A percentile compares a stretch with the other conserved stretches of the same genome.
Conservation (phyloP, 148 eudicot genomes). For the Chenopodium suecicum region DNA sequence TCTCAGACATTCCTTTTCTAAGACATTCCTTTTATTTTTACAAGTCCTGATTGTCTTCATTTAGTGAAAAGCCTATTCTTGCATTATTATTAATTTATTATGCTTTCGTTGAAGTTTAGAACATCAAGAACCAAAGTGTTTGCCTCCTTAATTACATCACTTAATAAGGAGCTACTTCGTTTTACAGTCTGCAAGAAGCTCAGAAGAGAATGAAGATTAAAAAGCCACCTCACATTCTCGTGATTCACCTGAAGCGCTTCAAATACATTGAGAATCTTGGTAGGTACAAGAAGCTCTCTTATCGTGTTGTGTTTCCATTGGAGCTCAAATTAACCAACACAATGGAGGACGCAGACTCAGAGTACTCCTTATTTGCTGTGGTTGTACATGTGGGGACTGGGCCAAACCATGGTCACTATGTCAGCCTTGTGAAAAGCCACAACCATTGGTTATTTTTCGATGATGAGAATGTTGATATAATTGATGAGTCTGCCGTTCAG, state of each 20-base stretch:
- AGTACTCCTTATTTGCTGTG: slow-evolving; percentile 74
- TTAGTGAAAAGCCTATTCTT: background rate
- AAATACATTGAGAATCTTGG: slow-evolving; percentile 80
- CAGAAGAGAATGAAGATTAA: slow-evolving; percentile 94
- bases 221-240: slow-evolving; percentile 77
- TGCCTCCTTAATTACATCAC: background rate
- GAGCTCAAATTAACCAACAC: slow-evolving; percentile 78
- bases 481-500: slow-evolving; percentile 79
- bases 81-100: background rate
- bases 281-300: slow-evolving; percentile 72
- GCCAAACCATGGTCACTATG: slow-evolving; percentile 86
- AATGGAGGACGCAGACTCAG: slow-evolving; percentile 66
- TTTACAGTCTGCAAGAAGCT: slow-evolving; percentile 82
- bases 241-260: slow-evolving; percentile 79
- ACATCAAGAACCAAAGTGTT: background rate
- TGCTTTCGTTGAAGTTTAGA: background rate
- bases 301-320: slow-evolving; percentile 78
- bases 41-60: background rate
- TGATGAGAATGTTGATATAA: slow-evolving; percentile 79
- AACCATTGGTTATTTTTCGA: slow-evolving; percentile 84
- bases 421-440: slow-evolving; percentile 81
- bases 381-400: slow-evolving; percentile 84
- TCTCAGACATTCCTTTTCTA: background rate
- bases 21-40: background rate
- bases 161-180: background rate